phyloP scores from a whole-genome alignment of 1,139 yeast genomes.

The Hansenula lynferdii region DNA sequence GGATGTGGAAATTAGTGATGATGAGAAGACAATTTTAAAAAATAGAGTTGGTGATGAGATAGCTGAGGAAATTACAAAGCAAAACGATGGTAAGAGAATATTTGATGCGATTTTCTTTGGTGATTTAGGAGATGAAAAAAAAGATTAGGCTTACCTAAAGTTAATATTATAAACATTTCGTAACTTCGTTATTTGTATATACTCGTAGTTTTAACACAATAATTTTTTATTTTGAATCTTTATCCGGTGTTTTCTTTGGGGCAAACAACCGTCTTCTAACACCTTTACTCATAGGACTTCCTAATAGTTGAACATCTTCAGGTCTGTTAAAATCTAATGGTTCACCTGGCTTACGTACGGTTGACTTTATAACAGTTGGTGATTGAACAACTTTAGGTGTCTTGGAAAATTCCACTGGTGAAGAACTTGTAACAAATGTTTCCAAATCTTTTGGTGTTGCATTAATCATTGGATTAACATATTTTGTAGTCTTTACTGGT shows the following conservation, averaged over 20 bases:
- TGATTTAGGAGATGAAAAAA: constrained; percentile 31
- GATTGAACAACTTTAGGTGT: constrained; percentile 13
- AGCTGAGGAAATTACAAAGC: constrained; percentile 44
- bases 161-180: not conserved
- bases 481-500: constrained; percentile 22
- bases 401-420: constrained; percentile 9
- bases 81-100: constrained; percentile 48
- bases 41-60: constrained; percentile 61
- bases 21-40: constrained; percentile 40
- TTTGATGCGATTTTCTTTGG: constrained; percentile 78
- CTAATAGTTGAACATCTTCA: constrained; percentile 4
- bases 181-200: not conserved
- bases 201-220: no score
- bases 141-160: no score
- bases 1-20: constrained; percentile 34
- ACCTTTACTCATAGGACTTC: constrained; percentile 17
- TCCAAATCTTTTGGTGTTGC: constrained; percentile 13
- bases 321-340: constrained; percentile 11
- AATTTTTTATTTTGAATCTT: no score
- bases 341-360: constrained; percentile 15
- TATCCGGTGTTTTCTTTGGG: no score
- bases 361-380: constrained; percentile 16
- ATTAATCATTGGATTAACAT: constrained; percentile 8
- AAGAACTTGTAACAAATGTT: constrained; percentile 4
- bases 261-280: constrained; percentile 31